Percentiles rank a stretch among this genome's conserved stretches.
These are phyloP conservation scores for Oryza glaberrima DNA, from an alignment of 176 grass and related monocot species.

Conservation along the genomic window DNA sequence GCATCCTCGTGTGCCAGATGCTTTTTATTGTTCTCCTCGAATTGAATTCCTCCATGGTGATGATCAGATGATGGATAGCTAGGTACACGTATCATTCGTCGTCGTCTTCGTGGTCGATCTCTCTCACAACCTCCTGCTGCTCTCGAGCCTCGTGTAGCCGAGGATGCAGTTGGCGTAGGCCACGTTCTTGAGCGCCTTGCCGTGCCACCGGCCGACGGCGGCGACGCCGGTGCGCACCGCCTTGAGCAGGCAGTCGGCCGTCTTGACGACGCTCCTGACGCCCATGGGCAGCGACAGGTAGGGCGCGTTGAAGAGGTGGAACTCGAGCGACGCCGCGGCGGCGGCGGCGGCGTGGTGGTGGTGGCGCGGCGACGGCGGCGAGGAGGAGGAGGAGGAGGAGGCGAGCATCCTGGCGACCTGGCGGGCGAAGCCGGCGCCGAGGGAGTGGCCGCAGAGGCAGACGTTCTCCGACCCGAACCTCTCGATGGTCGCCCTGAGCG, in stretches of 20 bases:
- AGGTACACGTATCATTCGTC: not conserved
- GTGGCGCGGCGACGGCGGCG: not conserved
- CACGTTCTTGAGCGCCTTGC: slow-evolving; percentile 58
- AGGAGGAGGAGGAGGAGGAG: slow-evolving; percentile 4
- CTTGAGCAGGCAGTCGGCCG: slow-evolving; percentile 65
- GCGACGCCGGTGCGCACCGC: slow-evolving; percentile 51
- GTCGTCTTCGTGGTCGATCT: not conserved
- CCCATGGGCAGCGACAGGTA: slow-evolving; percentile 81
- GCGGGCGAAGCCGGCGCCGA: slow-evolving; percentile 80
- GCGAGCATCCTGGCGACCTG: slow-evolving; percentile 65
- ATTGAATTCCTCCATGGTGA: slow-evolving; percentile 45
- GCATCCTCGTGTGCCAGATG: slow-evolving; percentile 34
- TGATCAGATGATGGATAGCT: no score
- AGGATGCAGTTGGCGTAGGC: slow-evolving; percentile 66
- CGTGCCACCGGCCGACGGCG: slow-evolving; percentile 61
- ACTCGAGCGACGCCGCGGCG: slow-evolving; percentile 59
- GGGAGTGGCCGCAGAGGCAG: slow-evolving; percentile 80
- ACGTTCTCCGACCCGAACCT: slow-evolving; percentile 72
- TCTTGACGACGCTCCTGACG: slow-evolving; percentile 58
- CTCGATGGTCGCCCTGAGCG: slow-evolving; percentile 50
- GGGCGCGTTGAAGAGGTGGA: slow-evolving; percentile 90
- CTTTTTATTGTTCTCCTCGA: slow-evolving; percentile 48
- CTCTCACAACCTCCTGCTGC: slow-evolving; percentile 44
- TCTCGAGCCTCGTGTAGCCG: slow-evolving; percentile 63
- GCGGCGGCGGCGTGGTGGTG: not conserved